A percentile compares a stretch with the other conserved stretches of the same genome.
Evolutionary conservation across 768 basidiomycete genomes (phyloP).

Genomic region (Phaeotremella skinneri): DNA sequence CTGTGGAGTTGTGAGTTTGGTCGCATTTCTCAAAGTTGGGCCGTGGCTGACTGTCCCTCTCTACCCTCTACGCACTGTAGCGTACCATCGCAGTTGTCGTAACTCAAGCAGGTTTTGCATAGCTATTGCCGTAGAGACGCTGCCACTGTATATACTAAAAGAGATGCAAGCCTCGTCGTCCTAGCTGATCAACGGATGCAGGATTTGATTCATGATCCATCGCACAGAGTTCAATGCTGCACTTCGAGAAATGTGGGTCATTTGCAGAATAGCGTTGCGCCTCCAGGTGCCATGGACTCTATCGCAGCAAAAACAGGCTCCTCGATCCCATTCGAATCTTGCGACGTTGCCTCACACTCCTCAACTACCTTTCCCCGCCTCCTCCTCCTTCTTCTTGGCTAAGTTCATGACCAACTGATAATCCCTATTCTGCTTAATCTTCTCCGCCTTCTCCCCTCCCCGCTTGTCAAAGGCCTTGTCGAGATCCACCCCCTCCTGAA

Average conservation of each 20-base stretch:
- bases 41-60: not conserved
- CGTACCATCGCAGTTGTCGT: constrained; percentile 4
- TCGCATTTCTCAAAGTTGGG: not conserved
- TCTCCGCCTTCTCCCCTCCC: constrained; percentile 23
- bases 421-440: constrained; percentile 38
- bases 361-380: constrained; percentile 3
- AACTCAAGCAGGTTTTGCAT: not conserved
- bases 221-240: too few species aligned
- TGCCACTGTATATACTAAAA: too few species aligned
- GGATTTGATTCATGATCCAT: too few species aligned
- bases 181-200: too few species aligned
- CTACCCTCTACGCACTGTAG: not conserved
- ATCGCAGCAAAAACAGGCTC: not conserved
- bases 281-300: too few species aligned
- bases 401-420: constrained; percentile 40
- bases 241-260: too few species aligned
- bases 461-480: not conserved
- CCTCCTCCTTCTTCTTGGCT: constrained; percentile 30
- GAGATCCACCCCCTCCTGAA: constrained; percentile 34
- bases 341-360: constrained; percentile 1
- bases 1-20: not conserved
- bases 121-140: not conserved
- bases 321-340: not conserved
- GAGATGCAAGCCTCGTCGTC: too few species aligned
- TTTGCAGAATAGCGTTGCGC: too few species aligned